phyloP scores from a whole-genome alignment of 1,284 basidiomycete genomes.

The Termitomyces sp. region DNA sequence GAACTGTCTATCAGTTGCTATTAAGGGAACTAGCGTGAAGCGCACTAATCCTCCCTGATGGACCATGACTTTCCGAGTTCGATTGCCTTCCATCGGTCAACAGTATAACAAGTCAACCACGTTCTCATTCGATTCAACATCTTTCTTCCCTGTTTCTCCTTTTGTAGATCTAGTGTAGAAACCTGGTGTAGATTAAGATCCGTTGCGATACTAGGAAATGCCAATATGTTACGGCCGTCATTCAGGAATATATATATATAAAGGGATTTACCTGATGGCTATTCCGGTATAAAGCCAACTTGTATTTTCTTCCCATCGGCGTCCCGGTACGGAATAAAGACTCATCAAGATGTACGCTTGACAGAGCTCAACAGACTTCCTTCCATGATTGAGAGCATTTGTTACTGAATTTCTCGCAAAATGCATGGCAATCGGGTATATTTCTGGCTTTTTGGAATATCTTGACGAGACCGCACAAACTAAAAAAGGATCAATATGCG shows the following conservation, averaged over 20 bases:
- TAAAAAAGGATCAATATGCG: background rate
- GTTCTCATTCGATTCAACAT: background rate
- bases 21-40: background rate
- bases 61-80: background rate
- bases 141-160: background rate
- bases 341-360: background rate
- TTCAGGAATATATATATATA: background rate
- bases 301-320: background rate
- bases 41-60: background rate
- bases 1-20: background rate
- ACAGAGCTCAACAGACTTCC: background rate
- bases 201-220: background rate
- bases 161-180: background rate
- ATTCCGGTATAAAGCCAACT: background rate
- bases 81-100: background rate
- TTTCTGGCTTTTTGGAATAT: background rate
- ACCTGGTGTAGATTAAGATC: background rate
- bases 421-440: background rate
- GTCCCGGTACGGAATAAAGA: background rate
- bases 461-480: background rate
- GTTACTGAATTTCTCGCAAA: background rate
- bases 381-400: background rate
- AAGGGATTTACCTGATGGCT: background rate
- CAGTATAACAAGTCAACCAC: background rate
- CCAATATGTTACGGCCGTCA: background rate